Base-by-base conservation (phyloP, 2,329 filamentous ascomycete species). In the Botryotinia calthae region DNA sequence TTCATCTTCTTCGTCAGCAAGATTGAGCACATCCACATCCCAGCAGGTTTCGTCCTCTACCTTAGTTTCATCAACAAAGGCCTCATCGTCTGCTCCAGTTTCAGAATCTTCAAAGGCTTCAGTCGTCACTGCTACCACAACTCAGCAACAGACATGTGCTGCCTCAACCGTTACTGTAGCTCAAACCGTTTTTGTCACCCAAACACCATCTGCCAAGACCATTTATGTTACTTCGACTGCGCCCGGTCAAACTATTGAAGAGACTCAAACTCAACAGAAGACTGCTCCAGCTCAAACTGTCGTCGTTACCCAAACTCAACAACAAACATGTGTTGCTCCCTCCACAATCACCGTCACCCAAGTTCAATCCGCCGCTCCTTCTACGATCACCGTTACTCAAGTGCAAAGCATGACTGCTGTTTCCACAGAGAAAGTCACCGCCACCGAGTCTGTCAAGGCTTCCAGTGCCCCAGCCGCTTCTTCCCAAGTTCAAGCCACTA, bases 51-150 rank as follows among this genome's bases (percentile, higher is more conserved):
- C 51, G 7, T 56, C 51, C n/a, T 56, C 51, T 9, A 28, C 51
- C n/a, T 28, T 28, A 18, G 51, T 16, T 28, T 18, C 65, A 25
- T 28, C 67, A 37, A 46, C 70, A 22, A 62, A 46, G 3, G 5
- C 51, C 2, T 56, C 51, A 28, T 56, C n/a, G 14, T 56, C 51
- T 56, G 51, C 51, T 28, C 6, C 51, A 18, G 51, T 31, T 28
- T 56, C 51, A 28, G 7, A 18, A 31, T 40, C 68, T 31, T 59
- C 70, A 18, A 59, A 44, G 14, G 31, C 72, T 31, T 44, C 63
- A 6, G 28, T 64, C 25, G 22, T 67, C 10, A 73, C 72, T 9
- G 73, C 75, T 42, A 37, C 44, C 25, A 40, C 46, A 28, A 67
- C 31, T 14, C 8, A 40, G 9, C 64, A 54, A 22, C 64, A 67